phyloP scores from a whole-genome alignment of 768 basidiomycete genomes.

The Russula dissimulans region DNA sequence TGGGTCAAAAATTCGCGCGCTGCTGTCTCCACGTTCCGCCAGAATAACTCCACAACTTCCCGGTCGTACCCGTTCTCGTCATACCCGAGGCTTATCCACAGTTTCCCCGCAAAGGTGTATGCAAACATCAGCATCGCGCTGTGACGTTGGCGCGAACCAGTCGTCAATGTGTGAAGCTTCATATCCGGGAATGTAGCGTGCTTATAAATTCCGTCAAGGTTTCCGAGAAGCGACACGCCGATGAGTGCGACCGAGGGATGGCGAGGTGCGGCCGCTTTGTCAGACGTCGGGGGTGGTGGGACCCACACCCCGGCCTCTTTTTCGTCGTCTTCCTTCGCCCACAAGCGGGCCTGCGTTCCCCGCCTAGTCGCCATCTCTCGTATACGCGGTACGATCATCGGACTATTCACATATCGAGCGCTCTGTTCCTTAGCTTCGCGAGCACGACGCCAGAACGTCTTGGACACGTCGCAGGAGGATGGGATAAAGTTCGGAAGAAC shows the following conservation, averaged over 20 bases:
- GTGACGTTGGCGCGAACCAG: conserved; percentile 71
- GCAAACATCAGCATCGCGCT: conserved; percentile 79
- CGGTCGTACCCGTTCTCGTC: conserved; percentile 68
- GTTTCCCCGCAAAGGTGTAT: conserved; percentile 62
- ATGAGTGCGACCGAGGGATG: conserved; percentile 54
- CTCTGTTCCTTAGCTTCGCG: conserved; percentile 61
- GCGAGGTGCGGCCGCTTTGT: conserved; percentile 15
- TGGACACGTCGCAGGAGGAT: conserved; percentile 25
- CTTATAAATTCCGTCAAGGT: conserved; percentile 73
- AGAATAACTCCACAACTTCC: conserved; percentile 53
- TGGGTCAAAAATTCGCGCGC: conserved; percentile 50
- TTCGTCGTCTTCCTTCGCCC: conserved; percentile 72
- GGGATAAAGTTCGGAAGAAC: conserved; percentile 68
- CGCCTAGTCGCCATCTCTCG: conserved; percentile 59
- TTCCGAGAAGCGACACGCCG: conserved; percentile 77
- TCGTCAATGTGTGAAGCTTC: conserved; percentile 64
- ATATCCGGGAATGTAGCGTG: conserved; percentile 49
- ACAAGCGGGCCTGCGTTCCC: conserved; percentile 48
- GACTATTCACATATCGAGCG: conserved; percentile 49
- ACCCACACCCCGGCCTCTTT: conserved; percentile 38
- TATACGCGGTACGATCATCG: conserved; percentile 51
- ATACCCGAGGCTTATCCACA: conserved; percentile 76
- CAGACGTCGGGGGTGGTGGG: conserved; percentile 21
- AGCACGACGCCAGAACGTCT: conserved; percentile 69
- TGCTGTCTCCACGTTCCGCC: conserved; percentile 46